These are phyloP conservation scores for Casuarina equisetifolia DNA, from an alignment of 306 rosid species.

Conservation along the genomic window DNA sequence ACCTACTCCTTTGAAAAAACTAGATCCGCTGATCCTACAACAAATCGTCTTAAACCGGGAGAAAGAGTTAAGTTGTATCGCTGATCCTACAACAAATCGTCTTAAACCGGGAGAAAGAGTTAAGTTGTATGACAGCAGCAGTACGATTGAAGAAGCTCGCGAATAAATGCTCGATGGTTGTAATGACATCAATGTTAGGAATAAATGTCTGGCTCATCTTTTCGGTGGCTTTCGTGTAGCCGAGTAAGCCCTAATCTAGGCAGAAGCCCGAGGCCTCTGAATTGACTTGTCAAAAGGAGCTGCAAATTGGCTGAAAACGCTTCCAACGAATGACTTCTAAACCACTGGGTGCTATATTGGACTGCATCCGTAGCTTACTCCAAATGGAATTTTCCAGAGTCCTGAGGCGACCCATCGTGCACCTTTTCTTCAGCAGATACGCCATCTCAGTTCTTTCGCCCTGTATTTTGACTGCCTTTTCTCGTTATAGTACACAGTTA, in stretches of 20 bases:
- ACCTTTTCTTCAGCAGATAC: constrained; percentile 17
- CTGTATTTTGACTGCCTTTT: not conserved
- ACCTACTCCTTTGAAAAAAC: too few species aligned
- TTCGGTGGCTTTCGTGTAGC: not conserved
- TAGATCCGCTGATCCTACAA: too few species aligned
- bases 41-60: too few species aligned
- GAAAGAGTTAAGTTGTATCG: too few species aligned
- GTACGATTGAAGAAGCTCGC: too few species aligned
- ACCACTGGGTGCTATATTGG: constrained; percentile 23
- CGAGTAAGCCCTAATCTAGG: constrained; percentile 7
- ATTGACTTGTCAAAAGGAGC: constrained; percentile 26
- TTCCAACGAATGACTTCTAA: not conserved
- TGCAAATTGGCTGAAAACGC: constrained; percentile 42
- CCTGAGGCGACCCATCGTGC: constrained; percentile 12
- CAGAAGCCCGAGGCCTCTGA: not conserved
- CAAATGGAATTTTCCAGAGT: constrained; percentile 34
- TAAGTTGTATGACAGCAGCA: too few species aligned
- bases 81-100: too few species aligned
- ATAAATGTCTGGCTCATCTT: not conserved
- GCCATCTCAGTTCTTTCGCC: not conserved
- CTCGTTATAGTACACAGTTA: not conserved
- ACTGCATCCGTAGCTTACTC: constrained; percentile 28
- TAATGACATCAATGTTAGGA: too few species aligned
- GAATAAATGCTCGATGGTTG: too few species aligned
- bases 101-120: too few species aligned